These are phyloP conservation scores for Prunus persica DNA, from an alignment of 306 rosid genomes.

Conservation along the genomic window Prunus_persica_NCBIv2 NC_034012.1:7140001-7140500, in stretches of 20 bases:
- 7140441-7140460: constrained; percentile 96
- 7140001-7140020: constrained; percentile 92
- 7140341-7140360: constrained; percentile 74
- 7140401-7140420: constrained; percentile 91
- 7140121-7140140: constrained; percentile 91
- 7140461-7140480: constrained; percentile 87
- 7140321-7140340: constrained; percentile 86
- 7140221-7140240: constrained; percentile 85
- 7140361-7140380: constrained; percentile 86
- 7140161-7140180: constrained; percentile 80
- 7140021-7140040: constrained; percentile 91
- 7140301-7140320: constrained; percentile 88
- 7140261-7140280: constrained; percentile 92
- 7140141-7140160: constrained; percentile 82
- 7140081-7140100: constrained; percentile 88
- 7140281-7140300: constrained; percentile 72
- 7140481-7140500: constrained; percentile 92
- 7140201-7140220: constrained; percentile 92
- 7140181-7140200: constrained; percentile 87
- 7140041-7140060: constrained; percentile 89
- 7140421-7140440: constrained; percentile 88
- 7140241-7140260: constrained; percentile 84
- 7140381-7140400: constrained; percentile 85
- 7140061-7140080: constrained; percentile 90
- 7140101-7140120: constrained; percentile 83